Evolutionary conservation across 768 basidiomycete species (phyloP).

Genomic region (Tubosaeta sp.): DNA sequence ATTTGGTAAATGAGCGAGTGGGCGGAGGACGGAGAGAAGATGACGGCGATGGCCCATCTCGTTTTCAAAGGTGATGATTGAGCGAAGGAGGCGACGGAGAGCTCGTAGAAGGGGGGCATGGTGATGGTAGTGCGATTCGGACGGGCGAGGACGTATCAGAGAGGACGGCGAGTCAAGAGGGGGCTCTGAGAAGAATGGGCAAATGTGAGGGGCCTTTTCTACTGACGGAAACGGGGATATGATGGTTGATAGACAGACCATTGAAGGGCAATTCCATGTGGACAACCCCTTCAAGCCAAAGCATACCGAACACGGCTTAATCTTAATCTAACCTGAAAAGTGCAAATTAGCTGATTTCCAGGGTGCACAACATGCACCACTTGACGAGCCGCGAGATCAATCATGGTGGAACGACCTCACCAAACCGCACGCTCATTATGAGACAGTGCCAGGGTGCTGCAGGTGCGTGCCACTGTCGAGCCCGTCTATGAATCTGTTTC

Average conservation of each 20-base stretch:
- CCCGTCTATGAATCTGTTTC: background rate
- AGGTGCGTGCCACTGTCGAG: background rate
- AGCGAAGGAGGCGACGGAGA: constrained; percentile 27
- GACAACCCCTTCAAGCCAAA: constrained; percentile 17
- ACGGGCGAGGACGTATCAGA: background rate
- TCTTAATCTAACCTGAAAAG: constrained; percentile 32
- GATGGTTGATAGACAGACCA: constrained; percentile 12
- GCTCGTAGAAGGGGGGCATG: constrained; percentile 34
- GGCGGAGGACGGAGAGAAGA: constrained; percentile 25
- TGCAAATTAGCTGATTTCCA: constrained; percentile 27
- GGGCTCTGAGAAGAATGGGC: constrained; percentile 1
- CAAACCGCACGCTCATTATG: constrained; percentile 20
- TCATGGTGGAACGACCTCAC: constrained; percentile 16
- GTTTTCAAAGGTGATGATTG: constrained; percentile 18
- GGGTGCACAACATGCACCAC: constrained; percentile 20
- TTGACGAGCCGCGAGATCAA: constrained; percentile 4
- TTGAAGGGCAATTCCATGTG: constrained; percentile 19
- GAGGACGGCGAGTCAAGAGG: background rate
- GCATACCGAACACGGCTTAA: constrained; percentile 18
- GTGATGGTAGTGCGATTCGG: background rate
- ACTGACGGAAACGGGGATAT: constrained; percentile 6
- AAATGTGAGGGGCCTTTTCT: constrained; percentile 16
- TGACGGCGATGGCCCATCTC: constrained; percentile 26
- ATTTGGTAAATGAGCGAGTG: constrained; percentile 32
- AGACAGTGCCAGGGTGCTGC: constrained; percentile 4